A percentile compares a stretch with the other conserved stretches of the same genome.
Evolutionary conservation across 2,329 filamentous ascomycete species (phyloP).

Genomic region (Fusarium sp.): DNA sequence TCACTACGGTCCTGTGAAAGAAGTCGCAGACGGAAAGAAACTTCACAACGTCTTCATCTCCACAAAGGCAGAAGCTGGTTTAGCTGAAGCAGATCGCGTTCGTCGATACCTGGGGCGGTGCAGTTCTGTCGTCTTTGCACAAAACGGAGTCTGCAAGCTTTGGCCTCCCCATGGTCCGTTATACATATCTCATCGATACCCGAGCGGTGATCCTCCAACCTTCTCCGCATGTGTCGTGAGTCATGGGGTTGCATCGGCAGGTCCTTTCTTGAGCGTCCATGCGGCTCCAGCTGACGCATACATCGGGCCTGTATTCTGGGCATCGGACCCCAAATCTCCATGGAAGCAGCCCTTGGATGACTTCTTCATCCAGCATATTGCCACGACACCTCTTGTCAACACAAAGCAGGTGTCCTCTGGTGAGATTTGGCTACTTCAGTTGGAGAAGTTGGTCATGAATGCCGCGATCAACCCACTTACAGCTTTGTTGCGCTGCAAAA

Average conservation of each 20-base stretch:
- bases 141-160: constrained; percentile 17
- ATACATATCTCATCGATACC: constrained; percentile 8
- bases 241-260: constrained; percentile 12
- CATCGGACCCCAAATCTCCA: not conserved
- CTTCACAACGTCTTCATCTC: constrained; percentile 10
- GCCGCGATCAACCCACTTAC: constrained; percentile 15
- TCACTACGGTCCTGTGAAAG: constrained; percentile 3
- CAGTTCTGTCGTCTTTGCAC: constrained; percentile 12
- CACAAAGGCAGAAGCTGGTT: constrained; percentile 8
- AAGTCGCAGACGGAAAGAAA: constrained; percentile 9
- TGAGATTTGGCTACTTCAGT: not conserved
- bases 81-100: constrained; percentile 4
- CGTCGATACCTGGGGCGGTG: not conserved
- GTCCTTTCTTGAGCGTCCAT: constrained; percentile 10
- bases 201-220: not conserved
- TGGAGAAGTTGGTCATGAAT: constrained; percentile 15
- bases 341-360: not conserved
- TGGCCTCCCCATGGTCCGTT: constrained; percentile 14
- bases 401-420: not conserved
- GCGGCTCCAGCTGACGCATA: constrained; percentile 6
- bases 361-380: constrained; percentile 1
- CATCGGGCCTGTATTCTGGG: constrained; percentile 5
- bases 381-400: not conserved
- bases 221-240: constrained; percentile 15
- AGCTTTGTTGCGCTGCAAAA: not conserved